Evolutionary conservation across 2,329 filamentous ascomycete species (phyloP), one percentile per base, ranked within the genome.

Genomic region (Aaosphaeria arxii): DNA sequence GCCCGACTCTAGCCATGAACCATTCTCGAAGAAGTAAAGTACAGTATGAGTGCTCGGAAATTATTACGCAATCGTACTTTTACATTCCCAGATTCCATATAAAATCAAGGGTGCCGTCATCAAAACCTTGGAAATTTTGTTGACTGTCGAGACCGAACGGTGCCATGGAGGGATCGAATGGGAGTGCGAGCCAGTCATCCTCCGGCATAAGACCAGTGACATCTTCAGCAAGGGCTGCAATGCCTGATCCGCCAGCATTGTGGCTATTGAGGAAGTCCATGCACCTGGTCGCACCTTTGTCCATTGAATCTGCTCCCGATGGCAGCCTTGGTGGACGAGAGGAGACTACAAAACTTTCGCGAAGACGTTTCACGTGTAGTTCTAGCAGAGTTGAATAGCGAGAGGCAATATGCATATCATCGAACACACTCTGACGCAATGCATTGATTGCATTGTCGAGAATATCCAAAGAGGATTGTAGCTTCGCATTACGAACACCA

Each of bases 371-470:
- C n/a, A 70, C 66, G 44, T 70, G 66, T 1, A 66, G 42, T 24
- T 79, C 77, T 7, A 80, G 62, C 2, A 80, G 64, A 0, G 74
- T 75, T 4, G 77, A 77, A 54, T 79, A 80, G 24, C 77, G 70
- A 4, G 74, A 75, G 7, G 75, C 76, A 4, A 80, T 63, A 54
- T 80, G 77, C 53, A 80, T 77, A 49, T 80, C 77, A 45, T 80
- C 77, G 2, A 78, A 57, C 0, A 75, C 72, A 46, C 75, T 78
- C 1, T 73, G 74, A 36, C 75, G 68, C 43, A 80, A 61, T 5
- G 76, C 75, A 28, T 72, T 67, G 36, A 79, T 79, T 43, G 73
- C 74, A 11, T 69, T 69, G 36, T 78, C 74, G 0, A 80, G 65
- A 2, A 76, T 70, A 46, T 78, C 72, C 1, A 80, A 66, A 0